These are phyloP conservation scores for Debaryomyces maramus DNA, from an alignment of 805 yeast species.

Conservation along the genomic window DNA sequence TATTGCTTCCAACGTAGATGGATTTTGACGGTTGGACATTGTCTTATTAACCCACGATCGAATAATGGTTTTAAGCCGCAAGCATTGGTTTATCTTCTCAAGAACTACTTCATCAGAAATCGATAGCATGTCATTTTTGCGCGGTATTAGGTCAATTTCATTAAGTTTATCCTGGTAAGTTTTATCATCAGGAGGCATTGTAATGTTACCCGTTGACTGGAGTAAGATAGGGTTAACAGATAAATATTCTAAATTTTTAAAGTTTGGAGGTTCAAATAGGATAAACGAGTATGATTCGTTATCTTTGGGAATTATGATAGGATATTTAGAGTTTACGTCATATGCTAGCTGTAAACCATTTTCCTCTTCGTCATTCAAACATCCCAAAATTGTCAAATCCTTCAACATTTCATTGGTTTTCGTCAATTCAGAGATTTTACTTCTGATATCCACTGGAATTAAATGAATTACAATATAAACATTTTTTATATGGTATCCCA, in stretches of 20 bases:
- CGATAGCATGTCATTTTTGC: constrained; percentile 6
- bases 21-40: background rate
- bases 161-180: background rate
- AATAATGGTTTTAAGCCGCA: background rate
- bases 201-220: constrained; percentile 42
- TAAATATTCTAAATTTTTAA: constrained; percentile 70
- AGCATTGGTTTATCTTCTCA: constrained; percentile 28
- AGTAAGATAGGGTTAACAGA: constrained; percentile 73
- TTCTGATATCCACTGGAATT: background rate
- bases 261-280: constrained; percentile 70
- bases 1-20: background rate
- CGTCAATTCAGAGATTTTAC: background rate
- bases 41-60: background rate
- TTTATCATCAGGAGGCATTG: background rate
- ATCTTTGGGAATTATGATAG: constrained; percentile 11
- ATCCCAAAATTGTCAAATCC: constrained; percentile 18
- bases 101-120: constrained; percentile 29
- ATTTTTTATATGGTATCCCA: constrained; percentile 26
- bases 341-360: constrained; percentile 9
- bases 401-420: constrained; percentile 5
- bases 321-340: constrained; percentile 8
- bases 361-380: constrained; percentile 9
- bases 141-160: constrained; percentile 3
- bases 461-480: constrained; percentile 23
- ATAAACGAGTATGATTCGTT: constrained; percentile 14